Evolutionary conservation across 306 rosid genomes (phyloP).

Genomic region (Prunus salicina): DNA sequence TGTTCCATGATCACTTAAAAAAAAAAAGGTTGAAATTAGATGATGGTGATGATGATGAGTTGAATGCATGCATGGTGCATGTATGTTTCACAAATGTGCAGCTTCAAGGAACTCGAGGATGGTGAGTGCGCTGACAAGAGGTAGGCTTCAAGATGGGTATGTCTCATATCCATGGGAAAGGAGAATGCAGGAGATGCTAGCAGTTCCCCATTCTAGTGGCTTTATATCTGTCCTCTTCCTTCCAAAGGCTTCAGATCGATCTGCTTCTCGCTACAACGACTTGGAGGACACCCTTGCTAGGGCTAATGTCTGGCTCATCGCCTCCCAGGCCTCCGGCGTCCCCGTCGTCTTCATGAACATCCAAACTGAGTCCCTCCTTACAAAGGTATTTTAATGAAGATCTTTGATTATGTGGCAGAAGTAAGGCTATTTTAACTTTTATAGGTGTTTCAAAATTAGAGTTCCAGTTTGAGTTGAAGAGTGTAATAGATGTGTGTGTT

Average conservation of each 20-base stretch:
- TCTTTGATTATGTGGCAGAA: too few species aligned
- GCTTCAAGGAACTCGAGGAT: constrained; percentile 74
- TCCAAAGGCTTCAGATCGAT: constrained; percentile 80
- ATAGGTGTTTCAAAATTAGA: too few species aligned
- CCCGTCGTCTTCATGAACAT: constrained; percentile 82
- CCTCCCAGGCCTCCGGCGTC: constrained; percentile 77
- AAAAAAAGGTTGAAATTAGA: too few species aligned
- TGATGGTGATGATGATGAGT: background rate
- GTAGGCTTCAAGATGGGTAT: constrained; percentile 73
- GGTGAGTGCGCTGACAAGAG: constrained; percentile 59
- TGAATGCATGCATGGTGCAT: background rate
- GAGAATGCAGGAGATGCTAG: constrained; percentile 68
- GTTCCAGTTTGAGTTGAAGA: too few species aligned
- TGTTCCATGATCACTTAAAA: too few species aligned
- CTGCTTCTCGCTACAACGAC: constrained; percentile 78
- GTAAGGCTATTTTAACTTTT: too few species aligned
- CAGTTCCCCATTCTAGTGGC: constrained; percentile 63
- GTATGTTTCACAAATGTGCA: constrained; percentile 23
- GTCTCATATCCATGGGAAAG: constrained; percentile 88
- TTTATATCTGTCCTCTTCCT: constrained; percentile 75
- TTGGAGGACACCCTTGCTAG: constrained; percentile 85
- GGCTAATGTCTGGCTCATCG: constrained; percentile 81
- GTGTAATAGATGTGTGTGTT: background rate
- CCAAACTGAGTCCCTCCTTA: constrained; percentile 85
- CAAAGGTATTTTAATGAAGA: constrained; percentile 49